Evolutionary conservation across 164 flowering plant species (phyloP).

Genomic region (Brasenia schreberi): DNA sequence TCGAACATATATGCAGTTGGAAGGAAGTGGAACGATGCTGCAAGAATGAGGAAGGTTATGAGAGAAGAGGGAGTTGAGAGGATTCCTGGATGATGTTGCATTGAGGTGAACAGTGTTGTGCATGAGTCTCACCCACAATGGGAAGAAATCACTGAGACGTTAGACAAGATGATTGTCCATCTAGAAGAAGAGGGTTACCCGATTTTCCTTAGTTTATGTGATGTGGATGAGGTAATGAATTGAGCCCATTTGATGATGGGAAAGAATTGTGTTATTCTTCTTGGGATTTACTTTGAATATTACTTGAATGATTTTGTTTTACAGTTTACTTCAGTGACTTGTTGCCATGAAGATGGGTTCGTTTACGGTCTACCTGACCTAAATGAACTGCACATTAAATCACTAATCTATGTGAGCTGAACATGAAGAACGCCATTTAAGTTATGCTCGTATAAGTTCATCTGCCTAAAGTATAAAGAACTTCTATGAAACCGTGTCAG

Average conservation of each 20-base stretch:
- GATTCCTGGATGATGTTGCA: slow-evolving; percentile 3
- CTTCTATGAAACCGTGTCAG: too few species aligned
- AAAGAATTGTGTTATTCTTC: background rate
- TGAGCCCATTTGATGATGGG: background rate
- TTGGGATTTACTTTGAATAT: background rate
- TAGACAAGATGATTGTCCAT: slow-evolving; percentile 6
- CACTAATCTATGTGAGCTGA: too few species aligned
- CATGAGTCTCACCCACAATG: slow-evolving; percentile 7
- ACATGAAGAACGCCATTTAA: too few species aligned
- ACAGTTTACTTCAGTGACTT: too few species aligned
- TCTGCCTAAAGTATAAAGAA: too few species aligned
- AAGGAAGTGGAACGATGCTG: slow-evolving; percentile 2
- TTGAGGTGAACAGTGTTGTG: slow-evolving; percentile 4
- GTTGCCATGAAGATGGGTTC: too few species aligned
- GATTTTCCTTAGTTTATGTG: slow-evolving; percentile 9
- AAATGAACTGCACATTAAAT: too few species aligned
- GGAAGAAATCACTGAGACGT: slow-evolving; percentile 3
- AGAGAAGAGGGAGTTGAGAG: slow-evolving; percentile 3
- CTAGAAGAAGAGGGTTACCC: slow-evolving; percentile 14
- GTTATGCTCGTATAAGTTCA: too few species aligned
- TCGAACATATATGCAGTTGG: slow-evolving; percentile 4
- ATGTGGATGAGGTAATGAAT: slow-evolving; percentile 5
- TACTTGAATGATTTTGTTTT: background rate
- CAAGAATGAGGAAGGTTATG: background rate
- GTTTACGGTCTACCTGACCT: too few species aligned